Percentiles rank a stretch among this genome's conserved stretches.
These are phyloP conservation scores for Cystobasidium pallidum DNA, from an alignment of 1,284 basidiomycete species.

Conservation along the genomic window DNA sequence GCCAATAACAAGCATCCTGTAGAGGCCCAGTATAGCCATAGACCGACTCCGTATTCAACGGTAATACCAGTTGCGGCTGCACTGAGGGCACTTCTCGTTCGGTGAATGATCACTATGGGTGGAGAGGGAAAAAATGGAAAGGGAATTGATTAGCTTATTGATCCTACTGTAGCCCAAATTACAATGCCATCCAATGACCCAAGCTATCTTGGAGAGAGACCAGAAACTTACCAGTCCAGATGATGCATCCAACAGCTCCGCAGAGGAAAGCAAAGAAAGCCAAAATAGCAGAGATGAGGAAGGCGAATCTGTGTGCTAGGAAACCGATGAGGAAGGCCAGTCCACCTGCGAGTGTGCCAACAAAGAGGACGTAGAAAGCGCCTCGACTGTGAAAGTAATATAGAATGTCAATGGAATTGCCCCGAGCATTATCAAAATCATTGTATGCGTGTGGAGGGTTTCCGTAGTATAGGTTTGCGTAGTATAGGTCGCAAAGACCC, in stretches of 20 bases:
- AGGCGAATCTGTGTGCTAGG: conserved; percentile 50
- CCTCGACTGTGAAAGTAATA: conserved; percentile 33
- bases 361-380: conserved; percentile 47
- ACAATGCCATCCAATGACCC: no score
- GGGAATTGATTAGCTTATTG: conserved; percentile 1
- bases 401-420: no score
- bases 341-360: conserved; percentile 46
- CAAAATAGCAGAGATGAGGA: conserved; percentile 45
- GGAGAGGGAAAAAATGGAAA: background rate
- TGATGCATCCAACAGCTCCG: conserved; percentile 47
- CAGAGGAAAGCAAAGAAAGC: conserved; percentile 47
- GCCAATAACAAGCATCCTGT: conserved; percentile 46
- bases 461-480: no score
- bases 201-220: no score
- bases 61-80: conserved; percentile 47
- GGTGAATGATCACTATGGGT: conserved; percentile 23
- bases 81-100: conserved; percentile 2
- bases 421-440: background rate
- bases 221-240: conserved; percentile 47
- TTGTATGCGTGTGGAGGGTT: no score
- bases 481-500: no score
- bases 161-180: no score
- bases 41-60: conserved; percentile 49
- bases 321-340: conserved; percentile 48
- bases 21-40: conserved; percentile 50